phyloP scores from a whole-genome alignment of 179 eudicot species.

The Actinidia arguta region DNA sequence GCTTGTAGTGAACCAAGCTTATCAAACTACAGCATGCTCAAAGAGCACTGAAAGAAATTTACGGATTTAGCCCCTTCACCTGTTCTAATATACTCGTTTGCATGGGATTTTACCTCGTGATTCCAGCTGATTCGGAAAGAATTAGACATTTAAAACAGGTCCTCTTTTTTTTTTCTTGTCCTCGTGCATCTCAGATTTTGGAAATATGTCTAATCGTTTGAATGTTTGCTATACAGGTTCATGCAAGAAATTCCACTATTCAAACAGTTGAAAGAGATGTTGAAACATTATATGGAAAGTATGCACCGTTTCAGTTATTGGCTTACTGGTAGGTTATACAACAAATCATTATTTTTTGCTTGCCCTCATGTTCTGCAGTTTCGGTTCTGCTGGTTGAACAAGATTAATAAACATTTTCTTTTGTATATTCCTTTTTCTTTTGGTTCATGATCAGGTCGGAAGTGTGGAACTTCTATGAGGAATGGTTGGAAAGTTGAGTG shows the following conservation, averaged over 20 bases:
- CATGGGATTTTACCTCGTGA: constrained; percentile 80
- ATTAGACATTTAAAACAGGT: constrained; percentile 85
- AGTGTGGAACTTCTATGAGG: constrained; percentile 79
- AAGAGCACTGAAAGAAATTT: constrained; percentile 61
- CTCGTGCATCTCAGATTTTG: not conserved
- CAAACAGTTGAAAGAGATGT: constrained; percentile 52
- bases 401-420: not conserved
- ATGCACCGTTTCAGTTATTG: constrained; percentile 81
- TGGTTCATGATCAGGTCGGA: constrained; percentile 79
- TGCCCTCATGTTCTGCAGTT: not conserved
- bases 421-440: not conserved
- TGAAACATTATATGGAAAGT: constrained; percentile 60
- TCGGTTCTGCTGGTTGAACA: not conserved
- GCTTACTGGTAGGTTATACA: constrained; percentile 66
- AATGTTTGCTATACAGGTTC: constrained; percentile 53
- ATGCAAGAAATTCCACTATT: constrained; percentile 51
- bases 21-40: constrained; percentile 46
- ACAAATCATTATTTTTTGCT: not conserved
- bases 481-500: constrained; percentile 73
- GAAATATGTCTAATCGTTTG: constrained; percentile 1
- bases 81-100: constrained; percentile 84
- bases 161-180: not conserved
- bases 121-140: constrained; percentile 91
- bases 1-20: constrained; percentile 48
- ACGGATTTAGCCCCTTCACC: constrained; percentile 85